Conservation (phyloP, 495 filamentous ascomycete species). For the Aspergillus coremiiformis region DNA sequence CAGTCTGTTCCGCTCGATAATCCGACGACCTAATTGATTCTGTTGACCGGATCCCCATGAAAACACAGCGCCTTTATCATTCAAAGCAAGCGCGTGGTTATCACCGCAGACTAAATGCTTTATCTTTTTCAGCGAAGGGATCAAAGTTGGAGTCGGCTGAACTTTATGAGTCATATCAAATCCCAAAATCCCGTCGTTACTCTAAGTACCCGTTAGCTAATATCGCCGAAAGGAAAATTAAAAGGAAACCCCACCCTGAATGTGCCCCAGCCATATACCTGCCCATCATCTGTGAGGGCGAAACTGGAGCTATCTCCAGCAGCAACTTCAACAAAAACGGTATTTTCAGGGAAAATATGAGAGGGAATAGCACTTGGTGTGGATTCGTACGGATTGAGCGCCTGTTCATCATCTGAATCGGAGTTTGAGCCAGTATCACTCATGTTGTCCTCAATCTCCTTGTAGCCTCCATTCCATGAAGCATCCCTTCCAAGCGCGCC, state of each 20-base stretch:
- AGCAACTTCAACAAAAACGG: conserved; percentile 51
- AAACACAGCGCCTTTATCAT: conserved; percentile 47
- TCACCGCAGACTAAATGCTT: conserved; percentile 48
- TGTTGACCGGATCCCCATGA: conserved; percentile 60
- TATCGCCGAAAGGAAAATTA: background rate
- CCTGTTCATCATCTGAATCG: conserved; percentile 43
- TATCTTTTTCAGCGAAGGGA: conserved; percentile 50
- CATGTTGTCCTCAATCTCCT: conserved; percentile 52
- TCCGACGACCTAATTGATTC: conserved; percentile 56
- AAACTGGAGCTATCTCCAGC: conserved; percentile 60
- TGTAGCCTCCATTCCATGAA: conserved; percentile 53
- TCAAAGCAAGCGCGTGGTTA: conserved; percentile 57
- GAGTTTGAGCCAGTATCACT: conserved; percentile 44
- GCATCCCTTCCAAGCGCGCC: conserved; percentile 58
- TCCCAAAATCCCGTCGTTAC: conserved; percentile 51
- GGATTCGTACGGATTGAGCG: conserved; percentile 54
- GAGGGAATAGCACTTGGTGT: conserved; percentile 51
- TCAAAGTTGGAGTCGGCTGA: conserved; percentile 42
- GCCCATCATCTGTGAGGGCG: conserved; percentile 57
- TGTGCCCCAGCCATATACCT: conserved; percentile 66
- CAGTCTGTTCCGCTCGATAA: conserved; percentile 46
- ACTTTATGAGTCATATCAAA: conserved; percentile 39
- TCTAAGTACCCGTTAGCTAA: conserved; percentile 28
- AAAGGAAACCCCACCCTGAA: conserved; percentile 47
- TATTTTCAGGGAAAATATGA: conserved; percentile 44